A percentile compares a stretch with the other conserved stretches of the same genome.
Evolutionary conservation across 306 rosid genomes (phyloP).

Genomic region (Erythrophleum fordii): DNA sequence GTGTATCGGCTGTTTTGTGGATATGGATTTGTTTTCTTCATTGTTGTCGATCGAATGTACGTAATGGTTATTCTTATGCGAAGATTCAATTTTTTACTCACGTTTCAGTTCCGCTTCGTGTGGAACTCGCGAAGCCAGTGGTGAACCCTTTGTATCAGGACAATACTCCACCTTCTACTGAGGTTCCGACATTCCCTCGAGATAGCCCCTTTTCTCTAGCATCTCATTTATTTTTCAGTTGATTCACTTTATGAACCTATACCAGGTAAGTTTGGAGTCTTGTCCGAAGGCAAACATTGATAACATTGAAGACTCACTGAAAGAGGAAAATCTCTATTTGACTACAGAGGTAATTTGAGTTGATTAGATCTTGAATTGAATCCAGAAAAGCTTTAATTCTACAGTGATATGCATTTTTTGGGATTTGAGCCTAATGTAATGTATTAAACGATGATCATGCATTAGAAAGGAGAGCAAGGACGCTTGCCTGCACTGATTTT

Average conservation of each 20-base stretch:
- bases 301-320: constrained; percentile 58
- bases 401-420: background rate
- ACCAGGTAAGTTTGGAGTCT: constrained; percentile 54
- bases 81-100: background rate
- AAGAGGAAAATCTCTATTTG: constrained; percentile 76
- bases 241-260: constrained; percentile 1
- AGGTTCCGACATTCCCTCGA: constrained; percentile 51
- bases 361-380: background rate
- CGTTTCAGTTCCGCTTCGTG: constrained; percentile 63
- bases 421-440: constrained; percentile 24
- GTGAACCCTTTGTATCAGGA: constrained; percentile 58
- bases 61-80: background rate
- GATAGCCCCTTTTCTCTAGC: background rate
- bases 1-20: background rate
- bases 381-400: background rate
- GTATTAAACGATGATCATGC: constrained; percentile 23
- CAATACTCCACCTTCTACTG: constrained; percentile 47
- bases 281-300: constrained; percentile 59
- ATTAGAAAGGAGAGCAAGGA: constrained; percentile 92
- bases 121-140: constrained; percentile 64
- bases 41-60: background rate
- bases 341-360: constrained; percentile 63
- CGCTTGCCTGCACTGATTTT: constrained; percentile 73
- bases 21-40: background rate
- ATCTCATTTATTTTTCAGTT: background rate